A percentile compares a stretch with the other conserved stretches of the same genome.
Evolutionary conservation across 202 grass and related monocot genomes (phyloP).

Genomic region (Musa balbisiana): DNA sequence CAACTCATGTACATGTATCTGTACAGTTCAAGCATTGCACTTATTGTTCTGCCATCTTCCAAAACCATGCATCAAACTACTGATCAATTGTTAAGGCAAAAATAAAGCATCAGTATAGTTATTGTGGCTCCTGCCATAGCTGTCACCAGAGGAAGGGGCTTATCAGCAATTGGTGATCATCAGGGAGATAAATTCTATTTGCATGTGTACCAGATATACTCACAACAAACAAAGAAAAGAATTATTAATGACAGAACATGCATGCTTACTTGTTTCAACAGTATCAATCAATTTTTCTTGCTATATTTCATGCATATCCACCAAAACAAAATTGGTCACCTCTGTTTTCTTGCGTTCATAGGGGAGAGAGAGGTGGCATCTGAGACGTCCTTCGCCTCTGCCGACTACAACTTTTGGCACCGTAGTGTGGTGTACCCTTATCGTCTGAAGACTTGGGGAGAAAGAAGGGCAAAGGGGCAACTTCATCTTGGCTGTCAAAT

Average conservation of each 20-base stretch:
- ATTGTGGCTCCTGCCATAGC: no score
- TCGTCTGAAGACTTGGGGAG: background rate
- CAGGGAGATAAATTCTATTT: no score
- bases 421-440: background rate
- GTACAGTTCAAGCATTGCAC: no score
- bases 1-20: no score
- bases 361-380: background rate
- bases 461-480: background rate
- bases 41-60: no score
- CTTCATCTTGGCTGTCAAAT: constrained; percentile 9
- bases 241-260: no score
- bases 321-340: background rate
- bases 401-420: background rate
- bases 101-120: no score
- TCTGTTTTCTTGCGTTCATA: background rate
- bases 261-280: background rate
- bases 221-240: no score
- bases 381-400: background rate
- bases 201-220: no score
- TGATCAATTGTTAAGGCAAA: no score
- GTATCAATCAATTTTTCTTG: background rate
- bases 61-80: no score
- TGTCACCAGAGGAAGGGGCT: background rate
- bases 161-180: no score
- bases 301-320: background rate